These are phyloP conservation scores for Lippia alba DNA, from an alignment of 305 asterid genomes.

Conservation along the genomic window DNA sequence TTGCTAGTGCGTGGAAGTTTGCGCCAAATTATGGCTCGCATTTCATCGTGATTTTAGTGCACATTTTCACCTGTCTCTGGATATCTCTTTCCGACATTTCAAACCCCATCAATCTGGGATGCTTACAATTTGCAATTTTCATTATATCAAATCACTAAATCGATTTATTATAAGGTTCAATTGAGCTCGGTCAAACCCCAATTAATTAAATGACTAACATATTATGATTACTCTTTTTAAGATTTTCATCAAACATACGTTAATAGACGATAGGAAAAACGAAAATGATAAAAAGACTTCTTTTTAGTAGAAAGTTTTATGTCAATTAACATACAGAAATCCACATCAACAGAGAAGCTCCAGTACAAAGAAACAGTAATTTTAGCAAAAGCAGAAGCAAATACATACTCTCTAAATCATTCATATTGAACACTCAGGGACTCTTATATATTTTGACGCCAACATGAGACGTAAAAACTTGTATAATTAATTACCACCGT, in stretches of 20 bases:
- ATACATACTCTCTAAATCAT: not conserved
- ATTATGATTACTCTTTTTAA: too few relatives aligned
- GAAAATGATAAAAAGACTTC: not conserved
- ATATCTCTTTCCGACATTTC: too few relatives aligned
- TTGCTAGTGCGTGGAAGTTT: slow-evolving; percentile 3
- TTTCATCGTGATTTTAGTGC: too few relatives aligned
- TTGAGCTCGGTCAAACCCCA: too few relatives aligned
- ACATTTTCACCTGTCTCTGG: too few relatives aligned
- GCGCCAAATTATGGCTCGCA: not conserved
- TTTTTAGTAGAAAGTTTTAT: not conserved
- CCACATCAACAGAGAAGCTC: not conserved
- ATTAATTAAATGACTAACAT: too few relatives aligned
- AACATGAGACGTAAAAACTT: not conserved
- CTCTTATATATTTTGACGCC: not conserved
- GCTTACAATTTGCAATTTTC: not conserved
- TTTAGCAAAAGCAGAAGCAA: slow-evolving; percentile 21
- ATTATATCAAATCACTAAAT: too few relatives aligned
- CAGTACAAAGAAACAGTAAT: slow-evolving; percentile 3
- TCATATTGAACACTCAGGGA: not conserved
- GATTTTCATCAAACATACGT: too few relatives aligned
- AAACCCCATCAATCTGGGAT: not conserved
- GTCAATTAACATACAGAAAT: slow-evolving; percentile 8
- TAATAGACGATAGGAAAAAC: too few relatives aligned
- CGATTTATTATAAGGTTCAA: too few relatives aligned
- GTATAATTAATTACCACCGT: not conserved